Evolutionary conservation across 2,329 filamentous ascomycete species (phyloP), one percentile per base, ranked within the genome.

Genomic region (Botrytis cinerea): DNA sequence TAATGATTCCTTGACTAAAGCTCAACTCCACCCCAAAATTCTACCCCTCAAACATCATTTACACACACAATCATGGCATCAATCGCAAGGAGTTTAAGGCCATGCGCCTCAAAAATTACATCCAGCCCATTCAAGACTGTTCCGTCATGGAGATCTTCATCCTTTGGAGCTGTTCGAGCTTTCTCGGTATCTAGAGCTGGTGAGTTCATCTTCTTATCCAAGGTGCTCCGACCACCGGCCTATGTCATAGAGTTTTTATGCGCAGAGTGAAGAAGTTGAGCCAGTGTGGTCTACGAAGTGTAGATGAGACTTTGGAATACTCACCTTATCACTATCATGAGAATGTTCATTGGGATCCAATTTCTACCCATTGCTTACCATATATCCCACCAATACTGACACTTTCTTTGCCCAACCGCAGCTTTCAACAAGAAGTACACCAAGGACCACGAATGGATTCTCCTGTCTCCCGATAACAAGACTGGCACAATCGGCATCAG

Each of bases 391-490:
- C 16, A 20, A 40, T 72, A 48, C 70, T 73, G 40, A 73, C 68
- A 60, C 25, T 25, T 25, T 46, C 62, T 68, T 12, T 57, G 18
- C 32, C 20, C 20, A 32, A 46, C 46, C 48, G n/a, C 28, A 73
- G 71, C 54, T 60, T 60, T 73, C 43, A 35, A 70, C 77, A 95
- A 96, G 85, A 93, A 91, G 83, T 99, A 97, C 87, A 98, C 96
- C 77, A 92, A 95, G 83, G 95, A 98, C 82, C 96, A 99, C 87
- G 96, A 99, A 86, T 99, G 96, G 96, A 91, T 99, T 82, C 94
- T 98, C 84, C 86, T 97, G 75, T 91, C 91, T 73, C 90, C 89
- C 70, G 93, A 97, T 84, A 90, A 92, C 82, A 95, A 93, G 84
- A 92, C 91, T 68, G 95, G 93, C 86, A 89, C 88, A 70, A 86